Base-by-base conservation (phyloP, 208 protist genomes). In the Herpetomonas muscarum region DNA sequence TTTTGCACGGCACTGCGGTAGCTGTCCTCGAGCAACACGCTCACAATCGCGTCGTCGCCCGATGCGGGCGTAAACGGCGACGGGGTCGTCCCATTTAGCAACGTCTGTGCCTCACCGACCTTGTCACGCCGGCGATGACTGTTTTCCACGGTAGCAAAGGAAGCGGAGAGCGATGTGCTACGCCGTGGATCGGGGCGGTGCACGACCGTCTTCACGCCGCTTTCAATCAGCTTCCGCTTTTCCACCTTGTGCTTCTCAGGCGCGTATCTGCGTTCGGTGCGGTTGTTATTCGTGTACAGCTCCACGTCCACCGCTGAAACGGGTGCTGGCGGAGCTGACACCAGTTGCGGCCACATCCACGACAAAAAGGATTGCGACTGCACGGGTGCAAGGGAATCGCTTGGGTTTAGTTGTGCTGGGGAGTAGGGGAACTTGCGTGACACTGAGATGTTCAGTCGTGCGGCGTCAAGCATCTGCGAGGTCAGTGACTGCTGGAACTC, bases 1-100 rank as follows among this genome's bases (percentile, higher is more conserved):
- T 62, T 39, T 50, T 82, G 75, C 32, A 70, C 60, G 7, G 54
- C 64, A 51, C 75, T 82, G 49, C 78, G 59, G 58, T 72, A 82
- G 19, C n/a, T 55, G 26, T 75, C 62, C 28, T 52, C 34, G 13
- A 74, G 3, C 13, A 42, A 37, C 10, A 82, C 30, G 15, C 61
- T 58, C 10, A 68, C 15, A 17, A 82, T 49, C 10, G 49, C n/a
- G 36, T 72, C 53, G 29, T 78, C 54, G 1, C 28, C 7, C 44
- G 9, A 6, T 17, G 1, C 28, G 55, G 17, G 48, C 4, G 22
- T 15, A 19, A 6, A 12, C 2, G 17, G 1, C 3, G 39, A 19
- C 28, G 53, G 17, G n/a, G 2, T 10, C 19, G 12, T 17, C 21
- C 37, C 51, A 10, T 53, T 10, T 15, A 28, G 46, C 25, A 44